Base-by-base conservation (phyloP, 345 rosid genomes). In the Pugionium cornutum region DNA sequence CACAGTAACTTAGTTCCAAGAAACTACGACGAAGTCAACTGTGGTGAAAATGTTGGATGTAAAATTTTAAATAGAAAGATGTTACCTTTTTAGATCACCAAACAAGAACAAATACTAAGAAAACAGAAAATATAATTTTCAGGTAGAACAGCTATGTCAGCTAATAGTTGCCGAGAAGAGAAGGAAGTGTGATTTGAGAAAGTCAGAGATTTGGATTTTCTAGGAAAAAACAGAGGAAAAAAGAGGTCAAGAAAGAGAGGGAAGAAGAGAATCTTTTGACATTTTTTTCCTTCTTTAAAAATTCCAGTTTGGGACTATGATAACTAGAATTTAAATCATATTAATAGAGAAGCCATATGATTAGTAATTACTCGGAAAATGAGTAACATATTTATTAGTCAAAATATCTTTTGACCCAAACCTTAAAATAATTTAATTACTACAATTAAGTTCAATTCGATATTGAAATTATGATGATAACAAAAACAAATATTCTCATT, bases 231-330 rank as follows among this genome's bases (percentile, higher is more conserved):
- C 18, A 18, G 18, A 18, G 18, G 18, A 18, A 18, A 18, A 18
- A 18, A 18, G 18, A 18, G 18, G 18, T 18, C 18, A 18, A 49
- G 43, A 56, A 56, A 41, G 28, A 36, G 70, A 37, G 52, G 66
- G 67, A 52, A 72, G 36, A 27, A 30, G 44, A 58, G 62, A 58
- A 58, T 58, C 67, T 73, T 72, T 58, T 66, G 54, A 72, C 76
- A 57, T 50, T 43, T 65, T 47, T 50, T 57, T 30, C 18, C 18
- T 18, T 18, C 33, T 18, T 2, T 31, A 5, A n/a, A 5, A 7
- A 10, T 46, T 47, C 57, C 6, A 18, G 9, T n/a, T 50, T 72
- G 18, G 18, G 18, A 18, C 18, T 18, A 0, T 18, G 18, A 18
- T 18, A 18, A 18, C 0, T 18, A 18, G 18, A 18, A 18, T 18